Base-by-base conservation (phyloP, 495 filamentous ascomycete genomes). In the Oidiodendron maius region DNA sequence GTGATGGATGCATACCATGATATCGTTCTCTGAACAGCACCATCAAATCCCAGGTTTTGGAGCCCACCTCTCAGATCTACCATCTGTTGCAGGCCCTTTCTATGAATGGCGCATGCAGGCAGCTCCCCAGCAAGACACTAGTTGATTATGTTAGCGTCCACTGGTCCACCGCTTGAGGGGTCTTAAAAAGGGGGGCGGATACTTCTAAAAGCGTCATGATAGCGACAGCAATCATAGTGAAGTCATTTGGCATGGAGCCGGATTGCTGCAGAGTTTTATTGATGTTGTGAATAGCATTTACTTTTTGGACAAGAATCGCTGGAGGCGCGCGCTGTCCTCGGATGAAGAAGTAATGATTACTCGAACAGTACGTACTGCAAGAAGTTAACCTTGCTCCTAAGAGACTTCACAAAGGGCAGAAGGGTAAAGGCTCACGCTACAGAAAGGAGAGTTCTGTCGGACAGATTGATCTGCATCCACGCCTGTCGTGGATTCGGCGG, bases 391-490 rank as follows among this genome's bases (percentile, higher is more conserved):
- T 13, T 36, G 10, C n/a, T 18, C 18, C n/a, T 22, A 17, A 17
- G 35, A 37, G 13, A 4, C n/a, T 32, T 32, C 8, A n/a, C 28
- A 32, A 32, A 32, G 28, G 28, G 8, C n/a, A 17, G 18, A 4
- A 13, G 13, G 35, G n/a, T 5, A 3, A 22, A 6, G 20, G n/a
- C 21, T 39, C 35, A 48, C 45, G 45, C 40, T 15, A 48, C 45
- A 6, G 45, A 48, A 37, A 48, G 45, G 21, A 48, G 45, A 10
- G 45, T 48, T 16, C 40, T 39, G 20, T 48, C 45, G 0, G 45
- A 48, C n/a, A 48, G 45, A 48, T 48, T 48, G 32, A 48, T 48
- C 12, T 9, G n/a, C 45, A 48, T 48, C 45, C 45, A 48, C 8
- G 25, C 18, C n/a, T 22, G 45, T 15, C 45, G n/a, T 26, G 45